Evolutionary conservation across 495 filamentous ascomycete species (phyloP).

Genomic region (Paragyromitra xinjiangensis): DNA sequence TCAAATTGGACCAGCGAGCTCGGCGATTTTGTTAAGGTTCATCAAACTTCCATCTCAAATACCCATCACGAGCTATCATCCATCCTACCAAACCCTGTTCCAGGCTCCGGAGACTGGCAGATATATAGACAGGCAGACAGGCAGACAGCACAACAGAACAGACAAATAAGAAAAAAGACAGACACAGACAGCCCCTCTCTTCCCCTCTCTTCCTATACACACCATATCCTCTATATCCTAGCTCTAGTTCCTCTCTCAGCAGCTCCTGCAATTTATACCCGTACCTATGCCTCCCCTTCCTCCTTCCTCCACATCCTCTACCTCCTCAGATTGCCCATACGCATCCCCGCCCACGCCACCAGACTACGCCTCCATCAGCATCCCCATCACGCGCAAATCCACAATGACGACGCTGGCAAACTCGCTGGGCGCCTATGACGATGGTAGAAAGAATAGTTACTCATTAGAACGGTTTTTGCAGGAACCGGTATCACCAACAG

Average conservation of each 20-base stretch:
- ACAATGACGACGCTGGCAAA: slow-evolving; percentile 40
- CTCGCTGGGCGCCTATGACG: slow-evolving; percentile 35
- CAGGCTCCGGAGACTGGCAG: slow-evolving; percentile 10
- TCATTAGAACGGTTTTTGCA: slow-evolving; percentile 57
- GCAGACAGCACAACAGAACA: slow-evolving; percentile 6
- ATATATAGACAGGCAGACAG: slow-evolving; percentile 28
- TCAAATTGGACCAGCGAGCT: slow-evolving; percentile 26
- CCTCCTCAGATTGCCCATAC: slow-evolving; percentile 46
- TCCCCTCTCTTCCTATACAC: slow-evolving; percentile 28
- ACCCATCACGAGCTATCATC: slow-evolving; percentile 20
- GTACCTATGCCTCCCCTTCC: slow-evolving; percentile 44
- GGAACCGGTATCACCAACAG: slow-evolving; percentile 53
- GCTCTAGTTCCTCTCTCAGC: slow-evolving; percentile 19
- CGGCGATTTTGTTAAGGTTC: slow-evolving; percentile 23
- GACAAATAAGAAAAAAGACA: slow-evolving; percentile 6
- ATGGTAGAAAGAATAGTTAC: slow-evolving; percentile 54
- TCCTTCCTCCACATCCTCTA: slow-evolving; percentile 43
- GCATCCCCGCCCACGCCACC: slow-evolving; percentile 46
- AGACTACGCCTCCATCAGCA: slow-evolving; percentile 44
- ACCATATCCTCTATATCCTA: slow-evolving; percentile 27
- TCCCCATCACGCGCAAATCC: slow-evolving; percentile 47
- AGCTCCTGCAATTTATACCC: slow-evolving; percentile 9
- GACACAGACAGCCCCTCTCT: slow-evolving; percentile 4
- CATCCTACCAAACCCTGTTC: slow-evolving; percentile 1
- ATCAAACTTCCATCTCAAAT: slow-evolving; percentile 35